Percentiles rank a stretch among this genome's conserved stretches.
Conservation (phyloP, 345 rosid species). For the Microcos paniculata region DNA sequence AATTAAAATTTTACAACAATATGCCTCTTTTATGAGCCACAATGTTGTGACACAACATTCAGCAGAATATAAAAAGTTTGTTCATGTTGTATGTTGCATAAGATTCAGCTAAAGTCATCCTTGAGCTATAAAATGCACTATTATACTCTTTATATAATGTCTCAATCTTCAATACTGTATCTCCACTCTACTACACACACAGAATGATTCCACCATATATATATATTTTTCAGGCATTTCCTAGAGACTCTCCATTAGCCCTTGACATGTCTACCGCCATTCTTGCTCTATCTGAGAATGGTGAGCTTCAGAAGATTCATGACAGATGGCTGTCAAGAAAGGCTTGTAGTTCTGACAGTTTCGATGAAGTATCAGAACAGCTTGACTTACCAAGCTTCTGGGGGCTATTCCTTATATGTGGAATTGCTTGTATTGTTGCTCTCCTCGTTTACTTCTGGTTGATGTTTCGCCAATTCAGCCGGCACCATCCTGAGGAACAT, state of each 20-base stretch:
- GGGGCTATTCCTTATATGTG: constrained; percentile 79
- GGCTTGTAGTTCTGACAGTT: constrained; percentile 40
- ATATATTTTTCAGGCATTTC: constrained; percentile 61
- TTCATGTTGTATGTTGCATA: not conserved
- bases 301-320: constrained; percentile 73
- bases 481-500: constrained; percentile 29
- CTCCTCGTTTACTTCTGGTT: constrained; percentile 56
- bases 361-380: constrained; percentile 54
- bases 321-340: constrained; percentile 63
- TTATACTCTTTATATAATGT: not conserved
- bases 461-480: constrained; percentile 50
- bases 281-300: constrained; percentile 75
- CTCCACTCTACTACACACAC: not conserved
- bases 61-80: not conserved
- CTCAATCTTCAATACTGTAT: not conserved
- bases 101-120: constrained; percentile 1
- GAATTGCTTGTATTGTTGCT: constrained; percentile 59
- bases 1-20: not conserved
- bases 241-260: constrained; percentile 82
- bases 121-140: not conserved
- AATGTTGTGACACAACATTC: not conserved
- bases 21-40: not conserved
- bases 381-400: constrained; percentile 73
- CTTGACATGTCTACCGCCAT: constrained; percentile 90
- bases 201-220: not conserved